phyloP scores from a whole-genome alignment of 345 rosid genomes.

The Mangifera indica region DNA sequence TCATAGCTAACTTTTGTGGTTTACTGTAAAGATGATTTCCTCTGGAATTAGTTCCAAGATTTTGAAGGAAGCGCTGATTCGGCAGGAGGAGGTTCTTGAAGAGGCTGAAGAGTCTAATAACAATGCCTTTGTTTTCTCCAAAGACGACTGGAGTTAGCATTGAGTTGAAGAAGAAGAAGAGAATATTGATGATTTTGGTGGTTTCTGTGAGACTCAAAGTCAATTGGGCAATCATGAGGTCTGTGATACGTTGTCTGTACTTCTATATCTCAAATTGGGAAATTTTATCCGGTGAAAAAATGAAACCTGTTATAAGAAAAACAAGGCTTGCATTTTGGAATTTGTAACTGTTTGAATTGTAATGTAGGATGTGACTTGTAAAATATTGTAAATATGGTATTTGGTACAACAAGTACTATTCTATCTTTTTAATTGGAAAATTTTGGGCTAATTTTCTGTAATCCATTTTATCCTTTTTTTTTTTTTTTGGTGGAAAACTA shows the following conservation, averaged over 20 bases:
- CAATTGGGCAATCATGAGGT: conserved; percentile 58
- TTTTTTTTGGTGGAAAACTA: neutral
- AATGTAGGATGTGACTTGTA: too few species aligned
- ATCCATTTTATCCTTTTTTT: neutral
- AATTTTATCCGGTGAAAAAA: too few species aligned
- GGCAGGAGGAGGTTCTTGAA: conserved; percentile 75
- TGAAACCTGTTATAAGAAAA: too few species aligned
- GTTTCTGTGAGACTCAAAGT: conserved; percentile 59
- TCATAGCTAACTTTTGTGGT: neutral
- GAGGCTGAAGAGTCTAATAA: conserved; percentile 44
- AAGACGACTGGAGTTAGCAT: conserved; percentile 31
- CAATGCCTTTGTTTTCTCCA: conserved; percentile 34
- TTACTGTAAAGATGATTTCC: conserved; percentile 48
- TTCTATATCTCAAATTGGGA: neutral
- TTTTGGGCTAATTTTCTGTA: neutral
- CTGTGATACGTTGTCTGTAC: neutral
- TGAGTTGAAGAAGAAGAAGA: conserved; percentile 39
- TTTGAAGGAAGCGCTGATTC: conserved; percentile 75
- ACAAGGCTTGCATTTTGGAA: too few species aligned
- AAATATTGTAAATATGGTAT: too few species aligned
- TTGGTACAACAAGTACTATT: too few species aligned
- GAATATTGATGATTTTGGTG: conserved; percentile 60
- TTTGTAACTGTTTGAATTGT: too few species aligned
- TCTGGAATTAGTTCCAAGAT: conserved; percentile 78
- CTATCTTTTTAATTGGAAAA: too few species aligned